phyloP scores from a whole-genome alignment of 768 basidiomycete genomes.

The Coprinellus aureogranulatus region DNA sequence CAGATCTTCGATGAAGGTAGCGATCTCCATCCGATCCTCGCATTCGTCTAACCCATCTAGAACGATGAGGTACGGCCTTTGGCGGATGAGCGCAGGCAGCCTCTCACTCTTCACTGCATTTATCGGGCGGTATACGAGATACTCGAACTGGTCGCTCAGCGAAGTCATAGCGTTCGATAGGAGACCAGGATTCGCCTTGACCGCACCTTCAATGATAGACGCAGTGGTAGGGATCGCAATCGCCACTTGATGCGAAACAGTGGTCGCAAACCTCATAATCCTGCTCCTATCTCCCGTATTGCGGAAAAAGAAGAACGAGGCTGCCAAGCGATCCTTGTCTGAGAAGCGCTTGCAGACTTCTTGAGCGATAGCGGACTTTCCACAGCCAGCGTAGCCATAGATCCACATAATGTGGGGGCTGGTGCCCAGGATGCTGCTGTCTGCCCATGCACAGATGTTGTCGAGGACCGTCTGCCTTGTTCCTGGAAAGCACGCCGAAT shows the following conservation, averaged over 20 bases:
- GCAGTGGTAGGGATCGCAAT: conserved; percentile 1
- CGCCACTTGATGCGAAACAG: conserved; percentile 15
- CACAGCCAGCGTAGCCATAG: conserved; percentile 16
- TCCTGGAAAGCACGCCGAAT: not conserved
- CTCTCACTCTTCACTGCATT: not conserved
- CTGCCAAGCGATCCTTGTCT: not conserved
- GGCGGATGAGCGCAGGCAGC: too few species aligned
- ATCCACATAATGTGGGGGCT: conserved; percentile 14
- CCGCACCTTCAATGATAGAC: not conserved
- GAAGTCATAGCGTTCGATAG: not conserved
- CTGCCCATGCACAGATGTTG: not conserved
- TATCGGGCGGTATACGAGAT: conserved; percentile 8
- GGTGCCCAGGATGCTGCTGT: not conserved
- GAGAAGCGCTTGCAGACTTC: conserved; percentile 9
- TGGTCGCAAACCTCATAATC: conserved; percentile 5
- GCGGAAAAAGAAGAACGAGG: conserved; percentile 15
- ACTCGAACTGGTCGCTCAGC: conserved; percentile 5
- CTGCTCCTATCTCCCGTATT: conserved; percentile 1
- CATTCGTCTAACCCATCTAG: conserved; percentile 22
- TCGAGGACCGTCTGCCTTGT: not conserved
- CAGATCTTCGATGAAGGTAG: conserved; percentile 3
- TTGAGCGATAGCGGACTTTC: conserved; percentile 18
- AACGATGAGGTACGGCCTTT: conserved; percentile 8
- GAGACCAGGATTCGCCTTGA: conserved; percentile 5
- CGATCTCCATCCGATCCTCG: conserved; percentile 3